A percentile compares a stretch with the other conserved stretches of the same genome.
Conservation (phyloP, 2,329 filamentous ascomycete genomes). For the Moelleriella libera region DNA sequence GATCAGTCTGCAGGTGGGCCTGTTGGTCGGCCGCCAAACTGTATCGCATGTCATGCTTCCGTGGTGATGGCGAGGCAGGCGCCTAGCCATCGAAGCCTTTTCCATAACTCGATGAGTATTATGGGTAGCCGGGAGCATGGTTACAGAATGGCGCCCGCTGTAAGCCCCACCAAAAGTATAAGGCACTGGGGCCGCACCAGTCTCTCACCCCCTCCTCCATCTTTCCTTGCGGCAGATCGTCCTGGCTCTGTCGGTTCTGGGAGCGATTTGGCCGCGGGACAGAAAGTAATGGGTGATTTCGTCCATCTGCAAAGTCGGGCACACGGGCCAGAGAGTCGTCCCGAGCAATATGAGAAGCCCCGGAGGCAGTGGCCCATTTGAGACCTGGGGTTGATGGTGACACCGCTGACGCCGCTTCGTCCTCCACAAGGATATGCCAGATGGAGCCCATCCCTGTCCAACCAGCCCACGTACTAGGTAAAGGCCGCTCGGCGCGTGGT, state of each 20-base stretch:
- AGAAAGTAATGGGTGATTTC: too few relatives aligned
- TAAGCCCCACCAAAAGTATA: conserved; percentile 8
- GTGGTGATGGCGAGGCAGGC: background rate
- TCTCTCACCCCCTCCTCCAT: conserved; percentile 1
- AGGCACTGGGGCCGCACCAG: conserved; percentile 3
- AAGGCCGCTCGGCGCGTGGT: background rate
- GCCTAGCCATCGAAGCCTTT: background rate
- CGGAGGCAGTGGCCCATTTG: background rate
- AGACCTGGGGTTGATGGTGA: conserved; percentile 2
- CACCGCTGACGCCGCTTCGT: conserved; percentile 1
- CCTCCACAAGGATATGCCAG: conserved; percentile 2
- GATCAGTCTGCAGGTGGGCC: too few relatives aligned
- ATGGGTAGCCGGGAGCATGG: conserved; percentile 4
- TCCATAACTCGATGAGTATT: background rate
- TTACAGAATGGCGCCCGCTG: conserved; percentile 7
- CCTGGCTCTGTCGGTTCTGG: background rate
- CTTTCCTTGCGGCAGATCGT: conserved; percentile 2
- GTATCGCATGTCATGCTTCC: too few relatives aligned
- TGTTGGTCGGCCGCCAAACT: too few relatives aligned
- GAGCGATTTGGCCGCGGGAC: background rate
- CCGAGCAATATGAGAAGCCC: too few relatives aligned
- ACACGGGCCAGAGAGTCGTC: too few relatives aligned
- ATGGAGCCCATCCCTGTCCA: conserved; percentile 4
- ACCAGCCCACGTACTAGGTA: background rate
- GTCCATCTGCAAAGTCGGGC: too few relatives aligned